Base-by-base conservation (phyloP, 768 basidiomycete species). In the Wakefieldia striispora region DNA sequence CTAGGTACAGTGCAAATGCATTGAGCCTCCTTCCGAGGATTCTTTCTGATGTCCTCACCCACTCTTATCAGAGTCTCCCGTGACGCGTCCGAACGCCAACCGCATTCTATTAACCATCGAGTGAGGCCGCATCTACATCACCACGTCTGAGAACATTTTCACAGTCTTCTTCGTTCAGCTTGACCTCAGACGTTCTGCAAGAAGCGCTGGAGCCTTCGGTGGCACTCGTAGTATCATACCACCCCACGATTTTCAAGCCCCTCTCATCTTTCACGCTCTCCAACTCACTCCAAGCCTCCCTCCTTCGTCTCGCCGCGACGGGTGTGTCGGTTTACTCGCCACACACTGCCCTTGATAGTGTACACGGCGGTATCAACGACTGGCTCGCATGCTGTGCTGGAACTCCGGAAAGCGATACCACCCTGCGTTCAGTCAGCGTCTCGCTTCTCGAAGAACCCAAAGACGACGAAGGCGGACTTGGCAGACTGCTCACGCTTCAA, bases 251-350 rank as follows among this genome's bases (percentile, higher is more conserved):
- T 57, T 94, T 93, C 76, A 78, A 73, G 39, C 83, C 82, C 9
- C 71, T 94, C 42, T 72, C 84, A 36, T 83, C 91, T 23, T 54
- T 98, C 53, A 94, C 89, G 0, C 78, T 95, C 48, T 65, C 80
- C 35, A 86, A 86, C 54, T 81, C 92, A 0, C 73, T 97, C 9
- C 93, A 95, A 70, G 67, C 79, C 2, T 88, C 86, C 4, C 76
- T 98, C 20, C 78, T 98, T 6, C 78, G 74, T 47, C 91, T 94
- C 53, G 84, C 86, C 0, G 85, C 90, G 1, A 76, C 81, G 12
- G 94, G 94, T 1, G 85, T 97, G 48, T 88, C 86, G 1, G 78
- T 97, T 5, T 95, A 89, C 71, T 79, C 79, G 35, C 92, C 95
- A 3, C 95, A 98, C 70, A 91, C 89, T 0, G 82, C 91, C 0